Evolutionary conservation across 352 stramenopile species (phyloP), one percentile per base, ranked within the genome.

Genomic region (Phytophthora hybrid): DNA sequence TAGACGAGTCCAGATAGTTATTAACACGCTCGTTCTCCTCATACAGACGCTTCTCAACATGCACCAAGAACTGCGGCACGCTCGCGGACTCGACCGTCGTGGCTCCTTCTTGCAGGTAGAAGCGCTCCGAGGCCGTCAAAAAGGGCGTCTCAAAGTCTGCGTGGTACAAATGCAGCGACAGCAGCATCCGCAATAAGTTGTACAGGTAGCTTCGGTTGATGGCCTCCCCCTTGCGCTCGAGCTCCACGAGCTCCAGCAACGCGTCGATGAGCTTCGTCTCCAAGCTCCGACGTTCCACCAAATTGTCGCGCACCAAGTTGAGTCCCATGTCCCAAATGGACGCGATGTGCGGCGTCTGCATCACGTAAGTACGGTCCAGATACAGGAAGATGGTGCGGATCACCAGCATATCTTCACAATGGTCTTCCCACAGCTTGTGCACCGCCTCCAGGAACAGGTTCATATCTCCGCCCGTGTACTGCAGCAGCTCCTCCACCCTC

Each of bases 361-460:
- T 93, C 18, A 97, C 87, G 71, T 97, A 96, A 52, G 91, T 97
- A 39, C 93, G 85, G 76, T 98, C 94, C 52, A 98, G 73, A 61
- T 98, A 98, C 41, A 98, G 80, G 66, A 98, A 98, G 47, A 98
- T 97, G 60, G 92, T 98, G 58, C 95, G 92, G 63, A 98, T 94
- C 44, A 94, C 95, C 32, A 95, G 86, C 89, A 98, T 94, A 39
- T 98, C 89, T 53, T 94, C 84, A 75, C 93, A 98, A 60, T 98
- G 93, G 73, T 97, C 90, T 65, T 94, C 78, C 94, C 94, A 98
- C 10, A 97, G 62, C 26, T 70, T 64, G 62, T 97, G 87, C 59
- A 97, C 88, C 6, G 80, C 77, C 49, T 93, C 83, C 6, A 97
- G 80, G 59, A 97, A 96, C 62, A 86, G 59, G 65, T 85, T 76